phyloP scores from a whole-genome alignment of 2,329 filamentous ascomycete genomes.

The Alternaria burnsii region DNA sequence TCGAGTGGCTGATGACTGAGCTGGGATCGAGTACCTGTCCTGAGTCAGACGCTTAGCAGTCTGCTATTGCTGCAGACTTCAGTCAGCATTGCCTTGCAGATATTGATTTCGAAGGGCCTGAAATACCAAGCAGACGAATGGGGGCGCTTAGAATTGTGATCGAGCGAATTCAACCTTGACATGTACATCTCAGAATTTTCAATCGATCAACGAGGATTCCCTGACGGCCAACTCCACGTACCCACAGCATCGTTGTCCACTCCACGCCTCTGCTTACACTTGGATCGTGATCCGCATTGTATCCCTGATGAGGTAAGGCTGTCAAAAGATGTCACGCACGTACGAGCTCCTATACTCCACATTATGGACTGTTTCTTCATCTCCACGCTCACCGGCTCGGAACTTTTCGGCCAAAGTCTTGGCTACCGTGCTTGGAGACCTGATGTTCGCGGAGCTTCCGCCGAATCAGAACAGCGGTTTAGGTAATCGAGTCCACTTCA shows the following conservation, averaged over 20 bases:
- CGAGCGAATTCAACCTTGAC: neutral
- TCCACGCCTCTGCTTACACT: neutral
- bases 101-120: neutral
- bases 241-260: neutral
- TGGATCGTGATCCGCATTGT: neutral
- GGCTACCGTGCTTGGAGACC: neutral
- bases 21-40: slow-evolving; percentile 1
- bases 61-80: neutral
- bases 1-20: slow-evolving; percentile 2
- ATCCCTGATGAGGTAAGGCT: neutral
- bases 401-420: slow-evolving; percentile 2
- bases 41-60: neutral
- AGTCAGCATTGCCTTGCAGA: neutral
- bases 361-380: neutral
- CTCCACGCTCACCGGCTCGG: slow-evolving; percentile 3
- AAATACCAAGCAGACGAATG: neutral
- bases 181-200: neutral
- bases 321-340: neutral
- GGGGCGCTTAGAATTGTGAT: neutral
- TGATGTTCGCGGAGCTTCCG: neutral
- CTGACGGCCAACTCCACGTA: neutral
- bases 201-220: neutral
- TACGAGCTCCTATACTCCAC: neutral
- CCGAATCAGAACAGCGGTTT: neutral
- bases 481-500: neutral